These are phyloP conservation scores for Calocybe cyanea DNA, from an alignment of 768 basidiomycete species.

Conservation along the genomic window DNA sequence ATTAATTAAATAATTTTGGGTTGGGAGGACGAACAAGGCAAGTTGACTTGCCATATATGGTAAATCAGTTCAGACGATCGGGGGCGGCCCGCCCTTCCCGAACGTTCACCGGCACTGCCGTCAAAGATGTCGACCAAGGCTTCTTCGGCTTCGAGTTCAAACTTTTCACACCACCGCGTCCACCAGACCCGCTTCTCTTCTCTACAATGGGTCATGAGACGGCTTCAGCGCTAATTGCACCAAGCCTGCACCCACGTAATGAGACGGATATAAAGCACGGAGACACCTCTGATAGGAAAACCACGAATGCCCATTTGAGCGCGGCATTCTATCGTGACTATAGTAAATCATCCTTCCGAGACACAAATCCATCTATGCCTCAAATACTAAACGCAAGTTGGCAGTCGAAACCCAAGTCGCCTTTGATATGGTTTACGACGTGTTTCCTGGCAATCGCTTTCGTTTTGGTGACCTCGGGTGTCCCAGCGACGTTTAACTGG, in stretches of 20 bases:
- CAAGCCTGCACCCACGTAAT: constrained; percentile 1
- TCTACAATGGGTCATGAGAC: constrained; percentile 12
- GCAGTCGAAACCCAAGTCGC: constrained; percentile 17
- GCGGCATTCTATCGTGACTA: not conserved
- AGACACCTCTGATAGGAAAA: not conserved
- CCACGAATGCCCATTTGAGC: not conserved
- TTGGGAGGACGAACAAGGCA: no score
- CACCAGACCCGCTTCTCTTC: constrained; percentile 8
- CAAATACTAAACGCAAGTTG: constrained; percentile 2
- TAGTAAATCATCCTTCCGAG: not conserved
- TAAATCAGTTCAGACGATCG: no score
- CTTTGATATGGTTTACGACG: constrained; percentile 25
- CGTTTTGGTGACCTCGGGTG: constrained; percentile 19
- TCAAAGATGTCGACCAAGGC: not conserved
- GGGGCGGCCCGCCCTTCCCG: constrained; percentile 2
- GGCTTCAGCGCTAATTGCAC: not conserved
- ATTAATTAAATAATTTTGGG: no score
- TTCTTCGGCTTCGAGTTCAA: constrained; percentile 1
- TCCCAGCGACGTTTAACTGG: constrained; percentile 7
- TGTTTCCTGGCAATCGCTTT: constrained; percentile 23
- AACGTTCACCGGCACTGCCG: not conserved
- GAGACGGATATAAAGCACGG: not conserved
- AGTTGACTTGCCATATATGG: no score
- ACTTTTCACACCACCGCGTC: not conserved
- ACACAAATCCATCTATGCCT: not conserved